Percentiles rank a stretch among this genome's conserved stretches.
Conservation (phyloP, 2,329 filamentous ascomycete species). For the Fusarium secorum region DNA sequence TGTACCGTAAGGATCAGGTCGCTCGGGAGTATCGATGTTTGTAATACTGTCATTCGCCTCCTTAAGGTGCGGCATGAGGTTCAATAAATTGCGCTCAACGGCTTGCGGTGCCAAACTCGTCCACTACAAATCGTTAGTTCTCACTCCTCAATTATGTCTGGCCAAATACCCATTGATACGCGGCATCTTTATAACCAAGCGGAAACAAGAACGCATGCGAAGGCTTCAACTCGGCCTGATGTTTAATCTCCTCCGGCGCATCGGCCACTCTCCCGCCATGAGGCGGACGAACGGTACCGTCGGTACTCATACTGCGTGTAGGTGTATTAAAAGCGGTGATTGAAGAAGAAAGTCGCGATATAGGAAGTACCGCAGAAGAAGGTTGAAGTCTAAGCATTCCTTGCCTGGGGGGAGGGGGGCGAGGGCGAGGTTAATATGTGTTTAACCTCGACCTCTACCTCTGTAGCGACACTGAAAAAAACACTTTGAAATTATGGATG, state of each 20-base stretch:
- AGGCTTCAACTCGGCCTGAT: conserved; percentile 42
- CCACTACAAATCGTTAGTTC: conserved; percentile 67
- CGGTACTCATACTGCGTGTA: conserved; percentile 46
- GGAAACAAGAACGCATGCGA: conserved; percentile 70
- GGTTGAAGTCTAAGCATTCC: conserved; percentile 58
- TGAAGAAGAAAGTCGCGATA: conserved; percentile 49
- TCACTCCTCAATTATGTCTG: too few species aligned
- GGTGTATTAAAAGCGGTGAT: conserved; percentile 42
- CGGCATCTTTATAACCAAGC: conserved; percentile 88
- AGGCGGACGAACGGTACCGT: conserved; percentile 41
- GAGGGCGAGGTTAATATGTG: conserved; percentile 33
- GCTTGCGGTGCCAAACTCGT: conserved; percentile 79
- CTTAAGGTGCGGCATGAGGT: conserved; percentile 83
- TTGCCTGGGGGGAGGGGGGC: conserved; percentile 33
- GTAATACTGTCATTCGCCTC: conserved; percentile 74
- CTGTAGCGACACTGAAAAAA: conserved; percentile 22
- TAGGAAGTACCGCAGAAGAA: conserved; percentile 50
- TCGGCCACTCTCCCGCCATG: conserved; percentile 32
- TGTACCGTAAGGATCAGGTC: conserved; percentile 81
- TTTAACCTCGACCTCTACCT: conserved; percentile 34
- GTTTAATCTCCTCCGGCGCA: conserved; percentile 36
- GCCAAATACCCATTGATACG: conserved; percentile 81
- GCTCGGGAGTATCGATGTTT: conserved; percentile 51
- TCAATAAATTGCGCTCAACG: conserved; percentile 89
- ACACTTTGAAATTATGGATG: conserved; percentile 35